Evolutionary conservation across 495 filamentous ascomycete genomes (phyloP).

Genomic region (Aspergillus bertholletiae): DNA sequence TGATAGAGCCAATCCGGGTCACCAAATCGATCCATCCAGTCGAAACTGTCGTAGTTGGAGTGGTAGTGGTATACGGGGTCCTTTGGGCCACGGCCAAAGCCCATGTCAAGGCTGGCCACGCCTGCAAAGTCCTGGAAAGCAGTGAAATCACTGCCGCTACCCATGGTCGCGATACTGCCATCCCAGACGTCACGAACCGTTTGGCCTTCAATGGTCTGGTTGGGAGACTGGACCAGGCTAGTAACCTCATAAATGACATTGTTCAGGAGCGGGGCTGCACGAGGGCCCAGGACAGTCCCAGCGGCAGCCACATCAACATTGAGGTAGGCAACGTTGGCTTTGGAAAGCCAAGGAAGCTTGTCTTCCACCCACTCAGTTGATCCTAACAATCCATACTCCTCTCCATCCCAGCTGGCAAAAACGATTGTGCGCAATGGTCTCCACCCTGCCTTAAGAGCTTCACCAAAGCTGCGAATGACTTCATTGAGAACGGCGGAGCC

Average conservation of each 20-base stretch:
- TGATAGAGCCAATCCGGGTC: conserved; percentile 63
- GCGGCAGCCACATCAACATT: conserved; percentile 65
- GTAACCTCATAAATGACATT: conserved; percentile 69
- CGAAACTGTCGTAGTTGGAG: conserved; percentile 72
- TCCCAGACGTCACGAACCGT: conserved; percentile 64
- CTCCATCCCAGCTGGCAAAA: conserved; percentile 73
- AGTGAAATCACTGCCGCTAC: conserved; percentile 70
- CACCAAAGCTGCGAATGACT: conserved; percentile 76
- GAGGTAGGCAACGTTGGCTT: conserved; percentile 68
- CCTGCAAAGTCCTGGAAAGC: conserved; percentile 74
- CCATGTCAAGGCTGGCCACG: conserved; percentile 60
- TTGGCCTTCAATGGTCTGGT: conserved; percentile 60
- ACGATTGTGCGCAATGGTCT: conserved; percentile 79
- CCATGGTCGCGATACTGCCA: conserved; percentile 61
- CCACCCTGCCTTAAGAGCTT: conserved; percentile 74
- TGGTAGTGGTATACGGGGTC: conserved; percentile 71
- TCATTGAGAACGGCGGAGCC: conserved; percentile 90
- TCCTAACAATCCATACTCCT: conserved; percentile 70
- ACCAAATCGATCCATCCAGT: conserved; percentile 70
- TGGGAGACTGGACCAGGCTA: conserved; percentile 70
- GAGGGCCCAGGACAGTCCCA: conserved; percentile 44
- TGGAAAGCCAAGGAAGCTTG: conserved; percentile 77
- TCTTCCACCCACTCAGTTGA: conserved; percentile 78
- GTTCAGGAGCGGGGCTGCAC: conserved; percentile 72
- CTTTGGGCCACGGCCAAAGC: conserved; percentile 41